Conservation (phyloP, 371 early-diverging fungal genomes). For the Rhizopus microsporus region DNA sequence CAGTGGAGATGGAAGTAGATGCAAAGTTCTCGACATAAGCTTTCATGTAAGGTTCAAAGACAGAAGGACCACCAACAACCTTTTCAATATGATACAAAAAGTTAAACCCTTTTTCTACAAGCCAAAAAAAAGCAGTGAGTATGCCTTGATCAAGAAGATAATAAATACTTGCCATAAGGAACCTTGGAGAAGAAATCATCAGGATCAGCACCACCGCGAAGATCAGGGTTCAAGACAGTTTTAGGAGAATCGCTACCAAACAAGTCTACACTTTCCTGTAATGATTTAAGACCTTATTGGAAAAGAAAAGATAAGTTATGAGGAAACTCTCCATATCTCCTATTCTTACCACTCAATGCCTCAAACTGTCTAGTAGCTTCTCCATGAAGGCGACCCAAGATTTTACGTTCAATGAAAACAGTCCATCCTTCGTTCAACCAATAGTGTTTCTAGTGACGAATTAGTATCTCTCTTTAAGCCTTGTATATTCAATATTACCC, state of each 20-base stretch:
- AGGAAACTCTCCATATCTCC: neutral
- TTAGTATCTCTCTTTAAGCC: neutral
- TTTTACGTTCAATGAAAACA: conserved; percentile 93
- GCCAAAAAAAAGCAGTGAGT: neutral
- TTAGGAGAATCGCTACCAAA: conserved; percentile 77
- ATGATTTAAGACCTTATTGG: conserved; percentile 60
- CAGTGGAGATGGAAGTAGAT: conserved; percentile 84
- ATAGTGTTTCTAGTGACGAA: conserved; percentile 58
- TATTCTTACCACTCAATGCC: neutral
- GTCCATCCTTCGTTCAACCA: conserved; percentile 98
- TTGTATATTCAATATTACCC: conserved; percentile 54
- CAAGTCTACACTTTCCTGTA: conserved; percentile 78
- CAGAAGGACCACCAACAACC: conserved; percentile 78
- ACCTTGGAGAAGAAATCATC: conserved; percentile 93
- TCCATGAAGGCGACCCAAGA: conserved; percentile 76
- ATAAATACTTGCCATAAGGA: conserved; percentile 76
- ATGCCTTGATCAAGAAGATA: no score
- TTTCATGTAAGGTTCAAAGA: conserved; percentile 85
- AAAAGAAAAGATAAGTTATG: neutral
- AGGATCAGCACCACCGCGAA: conserved; percentile 82
- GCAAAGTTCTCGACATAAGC: conserved; percentile 84
- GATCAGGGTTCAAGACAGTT: conserved; percentile 78
- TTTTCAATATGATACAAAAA: conserved; percentile 90
- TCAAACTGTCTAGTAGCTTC: conserved; percentile 80
- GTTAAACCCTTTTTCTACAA: conserved; percentile 87